Base-by-base conservation (phyloP, 306 rosid species). In the Vicia sativa region DNA sequence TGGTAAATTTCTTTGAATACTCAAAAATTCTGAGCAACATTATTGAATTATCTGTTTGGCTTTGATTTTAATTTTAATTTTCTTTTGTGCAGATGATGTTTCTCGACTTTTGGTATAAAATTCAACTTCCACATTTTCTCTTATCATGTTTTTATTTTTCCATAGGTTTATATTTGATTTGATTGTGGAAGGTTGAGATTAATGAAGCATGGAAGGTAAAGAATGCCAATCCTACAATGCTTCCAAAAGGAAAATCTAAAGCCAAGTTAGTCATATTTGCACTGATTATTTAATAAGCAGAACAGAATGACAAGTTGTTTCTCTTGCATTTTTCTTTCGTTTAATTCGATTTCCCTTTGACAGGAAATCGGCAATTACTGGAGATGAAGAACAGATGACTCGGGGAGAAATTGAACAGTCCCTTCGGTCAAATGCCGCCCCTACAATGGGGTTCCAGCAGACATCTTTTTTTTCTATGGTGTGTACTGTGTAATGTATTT, bases 161-260 rank as follows among this genome's bases (percentile, higher is more conserved):
- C 1, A 31, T 48, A 3, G 29, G 14, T 11, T 67, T 8, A 11
- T 0, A 2, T 12, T 31, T 6, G 28, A 35, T 48, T 71, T 34
- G 6, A 52, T 25, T 61, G 58, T 55, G 14, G 48, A 63, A 92
- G 98, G 79, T 85, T 77, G 96, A 88, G 80, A 73, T 91, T 50
- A 88, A 88, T 65, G 85, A 85, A 78, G 96, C 97, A 1, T 83
- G 95, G 96, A 90, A 85, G 62, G 83, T 70, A 74, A 88, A 90
- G 76, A 42, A 74, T 60, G 86, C 7, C 9, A 95, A 85, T 78
- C 84, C 89, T 49, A 90, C 86, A 0, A 53, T 84, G 65, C 88
- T 88, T 8, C 95, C 87, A 11, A 88, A 87, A 77, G 86, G 95
- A 77, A 90, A 79, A 80, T 78, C 87, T 31, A 82, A 87, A 25